Evolutionary conservation across 306 rosid species (phyloP).

Genomic region (Argentina anserina): DNA sequence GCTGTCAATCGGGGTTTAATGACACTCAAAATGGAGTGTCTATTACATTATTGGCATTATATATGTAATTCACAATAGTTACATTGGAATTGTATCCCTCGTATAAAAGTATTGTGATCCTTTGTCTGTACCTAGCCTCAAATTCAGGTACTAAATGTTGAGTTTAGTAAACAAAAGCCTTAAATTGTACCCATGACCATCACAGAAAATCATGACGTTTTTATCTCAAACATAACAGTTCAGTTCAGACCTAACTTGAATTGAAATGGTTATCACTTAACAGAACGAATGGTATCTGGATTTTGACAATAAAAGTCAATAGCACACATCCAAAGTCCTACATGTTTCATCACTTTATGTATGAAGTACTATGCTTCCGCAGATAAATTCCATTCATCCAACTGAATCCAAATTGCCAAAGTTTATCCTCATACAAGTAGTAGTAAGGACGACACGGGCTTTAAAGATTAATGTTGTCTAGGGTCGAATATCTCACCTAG

Average conservation of each 20-base stretch:
- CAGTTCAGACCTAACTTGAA: background rate
- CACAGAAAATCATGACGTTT: conserved; percentile 36
- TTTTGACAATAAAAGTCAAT: background rate
- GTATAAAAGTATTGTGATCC: background rate
- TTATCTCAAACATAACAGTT: background rate
- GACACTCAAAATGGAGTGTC: background rate
- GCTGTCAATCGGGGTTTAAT: background rate
- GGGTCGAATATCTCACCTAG: background rate
- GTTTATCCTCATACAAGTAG: background rate
- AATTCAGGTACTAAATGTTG: conserved; percentile 13
- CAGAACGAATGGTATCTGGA: background rate
- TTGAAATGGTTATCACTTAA: background rate
- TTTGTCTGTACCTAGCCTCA: conserved; percentile 18
- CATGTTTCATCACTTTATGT: too few relatives aligned
- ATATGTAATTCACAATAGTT: background rate
- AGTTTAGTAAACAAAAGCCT: conserved; percentile 1
- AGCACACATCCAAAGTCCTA: too few relatives aligned
- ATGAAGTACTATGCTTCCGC: too few relatives aligned
- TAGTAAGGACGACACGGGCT: too few relatives aligned
- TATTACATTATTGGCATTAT: background rate
- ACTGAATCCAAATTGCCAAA: background rate
- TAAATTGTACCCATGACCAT: background rate
- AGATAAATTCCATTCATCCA: too few relatives aligned
- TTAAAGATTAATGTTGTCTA: background rate
- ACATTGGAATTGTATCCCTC: conserved; percentile 25